Conservation (phyloP, 768 basidiomycete species). For the Lactifluus echinatus region DNA sequence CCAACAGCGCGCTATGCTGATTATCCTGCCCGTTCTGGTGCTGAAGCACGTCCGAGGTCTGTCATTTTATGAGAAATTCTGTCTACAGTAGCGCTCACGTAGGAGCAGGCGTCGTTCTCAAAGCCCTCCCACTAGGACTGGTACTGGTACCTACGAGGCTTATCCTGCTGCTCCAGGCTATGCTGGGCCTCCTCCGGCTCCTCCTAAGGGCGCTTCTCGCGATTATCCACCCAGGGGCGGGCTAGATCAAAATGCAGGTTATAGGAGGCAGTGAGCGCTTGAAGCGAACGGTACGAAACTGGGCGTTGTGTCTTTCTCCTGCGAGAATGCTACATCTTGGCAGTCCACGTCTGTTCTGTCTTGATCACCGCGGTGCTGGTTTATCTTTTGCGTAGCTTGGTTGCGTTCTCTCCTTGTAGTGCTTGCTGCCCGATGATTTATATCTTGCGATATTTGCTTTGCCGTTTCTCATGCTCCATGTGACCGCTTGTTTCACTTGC, state of each 20-base stretch:
- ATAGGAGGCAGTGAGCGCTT: conserved; percentile 19
- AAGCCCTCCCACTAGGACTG: conserved; percentile 21
- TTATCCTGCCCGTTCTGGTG: conserved; percentile 23
- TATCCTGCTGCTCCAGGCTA: conserved; percentile 18
- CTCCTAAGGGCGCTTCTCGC: conserved; percentile 19
- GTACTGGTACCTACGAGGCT: conserved; percentile 20
- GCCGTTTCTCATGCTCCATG: conserved; percentile 19
- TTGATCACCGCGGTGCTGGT: conserved; percentile 18
- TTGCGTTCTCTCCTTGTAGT: conserved; percentile 20
- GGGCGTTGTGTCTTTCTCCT: conserved; percentile 6
- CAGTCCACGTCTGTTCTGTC: conserved; percentile 18
- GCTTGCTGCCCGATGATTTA: conserved; percentile 19
- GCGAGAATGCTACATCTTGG: conserved; percentile 14
- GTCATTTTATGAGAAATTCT: background rate
- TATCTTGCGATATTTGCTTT: conserved; percentile 20
- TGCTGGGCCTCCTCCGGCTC: conserved; percentile 19
- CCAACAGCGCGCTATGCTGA: conserved; percentile 22
- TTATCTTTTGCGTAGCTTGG: conserved; percentile 21
- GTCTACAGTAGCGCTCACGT: background rate
- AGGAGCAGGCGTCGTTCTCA: conserved; percentile 20
- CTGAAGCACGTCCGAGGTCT: conserved; percentile 18
- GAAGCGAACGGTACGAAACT: conserved; percentile 3
- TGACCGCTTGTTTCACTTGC: conserved; percentile 18
- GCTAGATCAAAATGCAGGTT: conserved; percentile 18
- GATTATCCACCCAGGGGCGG: conserved; percentile 21